Conservation (phyloP, 2,329 filamentous ascomycete genomes). For the Alternaria sp. region DNA sequence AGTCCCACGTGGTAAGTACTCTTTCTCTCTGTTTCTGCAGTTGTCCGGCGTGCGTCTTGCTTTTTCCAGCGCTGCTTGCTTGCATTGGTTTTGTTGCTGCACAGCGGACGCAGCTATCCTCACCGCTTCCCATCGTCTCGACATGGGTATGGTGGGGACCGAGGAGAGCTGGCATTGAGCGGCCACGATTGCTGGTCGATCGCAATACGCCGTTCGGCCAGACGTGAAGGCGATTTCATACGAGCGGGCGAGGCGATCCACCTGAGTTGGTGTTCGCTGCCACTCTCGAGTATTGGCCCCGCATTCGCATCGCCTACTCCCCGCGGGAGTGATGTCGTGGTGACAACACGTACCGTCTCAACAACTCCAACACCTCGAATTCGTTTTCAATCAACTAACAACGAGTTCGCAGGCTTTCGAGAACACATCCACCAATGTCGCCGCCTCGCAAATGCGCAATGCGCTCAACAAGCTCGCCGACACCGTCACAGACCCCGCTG, state of each 20-base stretch:
- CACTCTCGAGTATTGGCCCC: background rate
- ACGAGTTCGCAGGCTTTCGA: slow-evolving; percentile 79
- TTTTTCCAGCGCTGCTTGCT: background rate
- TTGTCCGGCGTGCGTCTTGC: background rate
- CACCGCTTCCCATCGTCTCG: background rate
- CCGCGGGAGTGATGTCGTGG: background rate
- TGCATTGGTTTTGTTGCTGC: background rate
- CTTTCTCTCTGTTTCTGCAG: background rate
- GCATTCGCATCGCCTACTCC: background rate
- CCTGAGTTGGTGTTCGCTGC: background rate
- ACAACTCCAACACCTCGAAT: background rate
- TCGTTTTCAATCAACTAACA: slow-evolving; percentile 10
- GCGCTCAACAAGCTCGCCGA: slow-evolving; percentile 90
- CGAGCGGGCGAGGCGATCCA: background rate
- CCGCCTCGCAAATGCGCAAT: slow-evolving; percentile 99
- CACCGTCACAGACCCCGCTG: slow-evolving; percentile 78
- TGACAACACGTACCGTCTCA: background rate
- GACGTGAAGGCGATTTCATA: background rate
- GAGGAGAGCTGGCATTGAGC: background rate
- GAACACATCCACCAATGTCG: slow-evolving; percentile 98
- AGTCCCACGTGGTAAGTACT: slow-evolving; percentile 79
- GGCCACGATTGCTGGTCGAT: background rate
- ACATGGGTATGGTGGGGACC: background rate
- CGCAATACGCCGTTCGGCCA: background rate
- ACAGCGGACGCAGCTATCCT: background rate